Evolutionary conservation across 2,329 filamentous ascomycete species (phyloP).

Genomic region (Colletotrichum sp.): DNA sequence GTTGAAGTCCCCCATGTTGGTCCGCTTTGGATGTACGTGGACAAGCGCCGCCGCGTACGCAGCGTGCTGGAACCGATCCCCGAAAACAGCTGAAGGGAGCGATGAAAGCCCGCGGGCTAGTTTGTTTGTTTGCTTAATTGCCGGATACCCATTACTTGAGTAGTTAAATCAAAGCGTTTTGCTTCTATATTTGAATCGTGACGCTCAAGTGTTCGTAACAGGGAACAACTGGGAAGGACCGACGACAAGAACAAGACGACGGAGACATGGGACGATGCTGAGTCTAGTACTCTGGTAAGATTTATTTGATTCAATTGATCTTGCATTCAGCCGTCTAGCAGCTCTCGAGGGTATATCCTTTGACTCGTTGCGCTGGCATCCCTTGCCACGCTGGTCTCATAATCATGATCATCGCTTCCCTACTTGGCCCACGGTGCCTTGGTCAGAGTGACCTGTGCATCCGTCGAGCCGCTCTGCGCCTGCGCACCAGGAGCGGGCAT

Average conservation of each 20-base stretch:
- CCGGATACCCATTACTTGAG: conserved; percentile 20
- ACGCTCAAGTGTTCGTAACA: not conserved
- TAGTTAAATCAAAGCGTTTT: conserved; percentile 14
- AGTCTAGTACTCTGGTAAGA: too few relatives aligned
- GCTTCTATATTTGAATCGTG: not conserved
- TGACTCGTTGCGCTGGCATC: not conserved
- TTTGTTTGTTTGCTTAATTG: conserved; percentile 18
- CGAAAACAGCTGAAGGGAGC: not conserved
- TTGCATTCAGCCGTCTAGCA: not conserved
- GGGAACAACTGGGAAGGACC: not conserved
- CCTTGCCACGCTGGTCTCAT: not conserved
- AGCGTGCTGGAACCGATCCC: too few relatives aligned
- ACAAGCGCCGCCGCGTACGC: not conserved
- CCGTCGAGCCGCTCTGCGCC: conserved; percentile 32
- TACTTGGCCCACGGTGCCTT: conserved; percentile 53
- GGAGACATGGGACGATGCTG: not conserved
- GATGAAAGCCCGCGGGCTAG: not conserved
- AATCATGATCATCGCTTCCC: not conserved
- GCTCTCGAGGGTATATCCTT: not conserved
- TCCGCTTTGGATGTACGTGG: not conserved
- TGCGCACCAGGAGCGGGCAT: conserved; percentile 19
- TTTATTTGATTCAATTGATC: not conserved
- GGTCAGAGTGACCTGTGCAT: conserved; percentile 44
- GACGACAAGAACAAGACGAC: not conserved
- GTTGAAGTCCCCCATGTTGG: not conserved